Conservation (phyloP, 2,329 filamentous ascomycete genomes). For the Fusarium sp. region DNA sequence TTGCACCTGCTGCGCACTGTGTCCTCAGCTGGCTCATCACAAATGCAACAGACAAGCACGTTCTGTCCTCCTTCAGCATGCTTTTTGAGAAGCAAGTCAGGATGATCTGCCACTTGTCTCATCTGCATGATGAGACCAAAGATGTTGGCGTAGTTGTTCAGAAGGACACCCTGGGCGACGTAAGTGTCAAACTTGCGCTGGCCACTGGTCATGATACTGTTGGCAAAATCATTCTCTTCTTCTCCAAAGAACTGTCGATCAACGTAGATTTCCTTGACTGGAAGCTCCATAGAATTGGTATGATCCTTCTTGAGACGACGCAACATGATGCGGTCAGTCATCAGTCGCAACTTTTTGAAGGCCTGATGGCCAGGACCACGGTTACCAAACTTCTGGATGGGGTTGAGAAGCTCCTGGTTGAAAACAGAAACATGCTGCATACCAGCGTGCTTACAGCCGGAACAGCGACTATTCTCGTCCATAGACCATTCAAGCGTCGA, state of each 20-base stretch:
- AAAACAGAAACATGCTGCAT: slow-evolving; percentile 73
- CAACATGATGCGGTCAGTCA: slow-evolving; percentile 96
- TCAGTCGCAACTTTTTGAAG: slow-evolving; percentile 84
- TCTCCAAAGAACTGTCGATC: slow-evolving; percentile 97
- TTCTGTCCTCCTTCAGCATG: slow-evolving; percentile 89
- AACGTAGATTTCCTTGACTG: slow-evolving; percentile 92
- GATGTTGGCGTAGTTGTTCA: slow-evolving; percentile 99
- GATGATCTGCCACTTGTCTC: slow-evolving; percentile 97
- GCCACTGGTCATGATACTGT: slow-evolving; percentile 94
- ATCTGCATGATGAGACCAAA: slow-evolving; percentile 99
- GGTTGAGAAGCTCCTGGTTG: slow-evolving; percentile 95
- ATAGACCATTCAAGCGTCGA: slow-evolving; percentile 87
- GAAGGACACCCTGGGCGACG: slow-evolving; percentile 90
- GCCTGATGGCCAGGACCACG: slow-evolving; percentile 74
- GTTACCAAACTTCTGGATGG: slow-evolving; percentile 75
- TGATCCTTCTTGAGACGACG: slow-evolving; percentile 94
- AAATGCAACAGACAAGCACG: slow-evolving; percentile 91
- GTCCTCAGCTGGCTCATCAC: slow-evolving; percentile 95
- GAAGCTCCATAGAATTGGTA: slow-evolving; percentile 94
- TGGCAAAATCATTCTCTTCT: slow-evolving; percentile 94
- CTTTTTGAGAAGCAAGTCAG: slow-evolving; percentile 93
- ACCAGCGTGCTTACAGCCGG: slow-evolving; percentile 65
- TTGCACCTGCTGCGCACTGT: slow-evolving; percentile 92
- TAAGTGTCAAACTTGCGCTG: slow-evolving; percentile 94
- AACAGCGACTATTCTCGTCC: slow-evolving; percentile 78